Percentiles rank a stretch among this genome's conserved stretches.
These are phyloP conservation scores for Lophium mytilinum DNA, from an alignment of 495 filamentous ascomycete genomes.

Conservation along the genomic window DNA sequence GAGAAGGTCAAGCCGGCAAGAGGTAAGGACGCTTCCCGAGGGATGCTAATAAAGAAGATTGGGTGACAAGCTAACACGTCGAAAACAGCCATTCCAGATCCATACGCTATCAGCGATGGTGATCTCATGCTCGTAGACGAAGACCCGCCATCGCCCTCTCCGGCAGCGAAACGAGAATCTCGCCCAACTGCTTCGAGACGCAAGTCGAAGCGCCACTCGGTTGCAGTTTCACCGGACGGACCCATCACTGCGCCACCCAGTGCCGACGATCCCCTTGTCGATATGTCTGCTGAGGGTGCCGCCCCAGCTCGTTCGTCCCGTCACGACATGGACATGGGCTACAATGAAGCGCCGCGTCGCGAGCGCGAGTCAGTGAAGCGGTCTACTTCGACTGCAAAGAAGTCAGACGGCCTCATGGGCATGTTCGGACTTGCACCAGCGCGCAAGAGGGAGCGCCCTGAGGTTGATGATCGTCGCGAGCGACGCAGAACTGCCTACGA, in stretches of 20 bases:
- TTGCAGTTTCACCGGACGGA: constrained; percentile 7
- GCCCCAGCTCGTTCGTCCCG: constrained; percentile 8
- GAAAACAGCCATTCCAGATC: constrained; percentile 43
- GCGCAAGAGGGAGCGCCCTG: constrained; percentile 12
- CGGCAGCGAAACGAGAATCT: constrained; percentile 12
- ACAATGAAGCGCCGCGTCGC: neutral
- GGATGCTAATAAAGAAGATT: neutral
- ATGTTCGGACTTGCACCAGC: constrained; percentile 22
- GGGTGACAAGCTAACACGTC: constrained; percentile 19
- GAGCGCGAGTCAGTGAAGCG: neutral
- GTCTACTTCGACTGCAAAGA: constrained; percentile 5
- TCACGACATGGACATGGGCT: neutral
- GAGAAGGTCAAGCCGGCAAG: constrained; percentile 28
- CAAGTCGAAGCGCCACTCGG: constrained; percentile 19
- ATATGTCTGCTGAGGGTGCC: constrained; percentile 7
- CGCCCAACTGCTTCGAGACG: constrained; percentile 4
- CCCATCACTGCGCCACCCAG: constrained; percentile 24
- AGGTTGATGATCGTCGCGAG: constrained; percentile 9
- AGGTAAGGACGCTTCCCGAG: constrained; percentile 15
- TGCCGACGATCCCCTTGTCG: constrained; percentile 23
- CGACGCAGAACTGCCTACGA: constrained; percentile 22
- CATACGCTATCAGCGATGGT: constrained; percentile 52
- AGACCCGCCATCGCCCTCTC: constrained; percentile 16
- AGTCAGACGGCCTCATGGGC: constrained; percentile 21
- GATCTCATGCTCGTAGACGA: constrained; percentile 47